Percentiles rank a stretch among this genome's conserved stretches.
Conservation (phyloP, 768 basidiomycete species). For the Mycena amicta region DNA sequence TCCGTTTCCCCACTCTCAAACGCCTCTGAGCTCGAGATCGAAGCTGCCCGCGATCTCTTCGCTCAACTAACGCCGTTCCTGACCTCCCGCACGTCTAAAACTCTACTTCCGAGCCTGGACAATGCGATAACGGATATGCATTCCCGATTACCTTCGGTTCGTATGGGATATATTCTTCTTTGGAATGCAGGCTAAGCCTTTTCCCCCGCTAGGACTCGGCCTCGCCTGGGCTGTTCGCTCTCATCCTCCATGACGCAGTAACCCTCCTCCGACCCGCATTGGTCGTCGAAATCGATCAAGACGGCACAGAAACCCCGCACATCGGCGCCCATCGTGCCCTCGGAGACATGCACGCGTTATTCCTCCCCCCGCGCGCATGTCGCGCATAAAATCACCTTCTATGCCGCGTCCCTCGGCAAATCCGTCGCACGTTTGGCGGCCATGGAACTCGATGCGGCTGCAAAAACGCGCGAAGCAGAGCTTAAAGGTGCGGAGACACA, state of each 20-base stretch:
- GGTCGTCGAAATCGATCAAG: slow-evolving; percentile 31
- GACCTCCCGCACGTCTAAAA: slow-evolving; percentile 56
- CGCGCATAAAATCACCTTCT: slow-evolving; percentile 67
- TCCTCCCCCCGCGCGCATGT: slow-evolving; percentile 38
- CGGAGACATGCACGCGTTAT: slow-evolving; percentile 56
- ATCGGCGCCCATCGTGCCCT: slow-evolving; percentile 47
- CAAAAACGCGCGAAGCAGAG: slow-evolving; percentile 1
- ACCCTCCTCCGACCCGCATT: slow-evolving; percentile 53
- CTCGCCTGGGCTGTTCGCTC: slow-evolving; percentile 45
- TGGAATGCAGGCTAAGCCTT: neutral
- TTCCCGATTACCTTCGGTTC: slow-evolving; percentile 64
- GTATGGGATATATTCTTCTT: slow-evolving; percentile 22
- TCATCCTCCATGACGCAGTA: slow-evolving; percentile 60
- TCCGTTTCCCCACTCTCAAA: slow-evolving; percentile 58
- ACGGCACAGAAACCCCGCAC: slow-evolving; percentile 39
- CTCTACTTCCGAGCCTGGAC: slow-evolving; percentile 52
- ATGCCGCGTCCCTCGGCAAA: slow-evolving; percentile 46
- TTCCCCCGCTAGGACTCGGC: slow-evolving; percentile 7
- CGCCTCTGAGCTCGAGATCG: slow-evolving; percentile 42
- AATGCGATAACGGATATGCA: slow-evolving; percentile 63
- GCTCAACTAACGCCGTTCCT: slow-evolving; percentile 66
- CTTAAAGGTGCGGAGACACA: slow-evolving; percentile 1
- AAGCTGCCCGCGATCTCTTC: slow-evolving; percentile 51
- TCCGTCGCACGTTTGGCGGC: neutral
- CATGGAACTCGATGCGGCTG: slow-evolving; percentile 7